Evolutionary conservation across 805 yeast genomes (phyloP).

Genomic region (Starmerella kuoi): DNA sequence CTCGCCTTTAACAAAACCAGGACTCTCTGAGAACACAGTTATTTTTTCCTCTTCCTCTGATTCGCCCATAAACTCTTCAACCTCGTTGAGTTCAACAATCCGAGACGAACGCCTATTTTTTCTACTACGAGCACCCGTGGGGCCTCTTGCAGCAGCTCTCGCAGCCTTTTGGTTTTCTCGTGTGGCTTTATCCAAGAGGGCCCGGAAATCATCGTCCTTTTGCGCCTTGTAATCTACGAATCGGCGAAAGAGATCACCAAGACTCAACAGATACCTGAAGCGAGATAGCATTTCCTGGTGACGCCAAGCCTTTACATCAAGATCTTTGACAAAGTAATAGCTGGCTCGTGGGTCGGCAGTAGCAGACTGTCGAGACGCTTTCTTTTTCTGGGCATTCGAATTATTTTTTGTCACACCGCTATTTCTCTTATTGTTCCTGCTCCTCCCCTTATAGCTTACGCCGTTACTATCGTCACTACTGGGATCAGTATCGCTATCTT

Average conservation of each 20-base stretch:
- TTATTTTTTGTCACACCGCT: too few species aligned
- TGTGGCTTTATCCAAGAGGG: conserved; percentile 28
- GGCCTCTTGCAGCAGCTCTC: conserved; percentile 29
- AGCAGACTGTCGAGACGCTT: neutral
- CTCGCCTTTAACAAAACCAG: conserved; percentile 58
- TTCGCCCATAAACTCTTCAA: conserved; percentile 28
- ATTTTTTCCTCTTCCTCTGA: conserved; percentile 30
- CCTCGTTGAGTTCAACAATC: conserved; percentile 28
- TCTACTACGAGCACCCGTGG: conserved; percentile 27
- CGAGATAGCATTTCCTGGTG: conserved; percentile 54
- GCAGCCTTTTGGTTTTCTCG: conserved; percentile 8
- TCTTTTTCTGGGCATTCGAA: too few species aligned
- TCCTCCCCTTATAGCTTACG: too few species aligned
- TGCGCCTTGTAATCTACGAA: conserved; percentile 72
- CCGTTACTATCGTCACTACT: too few species aligned
- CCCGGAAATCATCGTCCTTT: conserved; percentile 50
- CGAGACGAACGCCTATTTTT: conserved; percentile 2
- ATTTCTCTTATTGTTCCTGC: too few species aligned
- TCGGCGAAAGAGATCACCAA: conserved; percentile 75
- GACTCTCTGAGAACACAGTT: conserved; percentile 70
- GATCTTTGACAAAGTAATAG: conserved; percentile 12
- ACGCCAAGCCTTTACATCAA: conserved; percentile 10
- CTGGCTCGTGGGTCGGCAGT: conserved; percentile 8
- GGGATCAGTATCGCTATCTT: too few species aligned
- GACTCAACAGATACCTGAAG: conserved; percentile 62